Percentiles rank a stretch among this genome's conserved stretches.
Conservation (phyloP, 352 stramenopile species). For the Hyaloperonospora brassicae region DNA sequence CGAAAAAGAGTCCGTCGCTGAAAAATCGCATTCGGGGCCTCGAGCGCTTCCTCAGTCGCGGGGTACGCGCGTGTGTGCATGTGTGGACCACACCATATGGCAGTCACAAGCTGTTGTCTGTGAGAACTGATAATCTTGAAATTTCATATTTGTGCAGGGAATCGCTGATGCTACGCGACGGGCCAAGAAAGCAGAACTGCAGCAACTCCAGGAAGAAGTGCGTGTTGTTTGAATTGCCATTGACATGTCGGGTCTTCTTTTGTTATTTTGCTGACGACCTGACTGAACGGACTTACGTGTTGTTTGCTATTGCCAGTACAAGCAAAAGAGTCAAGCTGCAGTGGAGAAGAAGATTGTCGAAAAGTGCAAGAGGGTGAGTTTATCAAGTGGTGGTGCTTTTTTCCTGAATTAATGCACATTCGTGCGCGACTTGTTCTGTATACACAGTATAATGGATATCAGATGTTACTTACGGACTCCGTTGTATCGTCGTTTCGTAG, state of each 20-base stretch:
- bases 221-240: neutral
- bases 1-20: conserved; percentile 70
- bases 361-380: conserved; percentile 71
- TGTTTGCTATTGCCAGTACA: conserved; percentile 18
- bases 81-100: neutral
- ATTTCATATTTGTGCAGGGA: conserved; percentile 16
- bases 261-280: neutral
- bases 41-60: conserved; percentile 71
- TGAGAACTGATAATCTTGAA: conserved; percentile 1
- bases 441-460: neutral
- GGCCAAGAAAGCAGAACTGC: conserved; percentile 42
- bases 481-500: conserved; percentile 13
- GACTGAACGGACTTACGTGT: neutral
- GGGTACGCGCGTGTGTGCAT: conserved; percentile 23
- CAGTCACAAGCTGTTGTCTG: neutral
- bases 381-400: neutral
- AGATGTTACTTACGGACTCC: neutral
- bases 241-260: neutral
- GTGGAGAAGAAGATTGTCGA: conserved; percentile 65
- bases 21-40: conserved; percentile 80
- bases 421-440: neutral
- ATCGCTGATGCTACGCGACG: conserved; percentile 35
- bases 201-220: conserved; percentile 44
- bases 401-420: neutral
- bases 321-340: conserved; percentile 39